phyloP scores from a whole-genome alignment of 345 rosid genomes.

The Rhodamnia rubescens region DNA sequence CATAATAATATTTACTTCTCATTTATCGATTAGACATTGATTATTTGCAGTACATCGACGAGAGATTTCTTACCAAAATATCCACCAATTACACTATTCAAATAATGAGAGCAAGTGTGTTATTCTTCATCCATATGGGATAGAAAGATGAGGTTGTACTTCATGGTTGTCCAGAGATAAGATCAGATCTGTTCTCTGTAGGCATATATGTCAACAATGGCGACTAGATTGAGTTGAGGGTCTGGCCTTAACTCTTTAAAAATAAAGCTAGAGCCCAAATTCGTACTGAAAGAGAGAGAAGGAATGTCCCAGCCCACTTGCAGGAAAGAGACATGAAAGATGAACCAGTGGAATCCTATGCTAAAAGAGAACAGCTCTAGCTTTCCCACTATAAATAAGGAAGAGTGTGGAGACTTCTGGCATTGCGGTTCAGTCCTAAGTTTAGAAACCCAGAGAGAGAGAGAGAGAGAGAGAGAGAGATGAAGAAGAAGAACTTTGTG shows the following conservation, averaged over 20 bases:
- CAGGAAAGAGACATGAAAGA: background rate
- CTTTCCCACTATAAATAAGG: background rate
- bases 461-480: background rate
- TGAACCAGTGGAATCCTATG: background rate
- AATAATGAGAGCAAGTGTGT: too few species aligned
- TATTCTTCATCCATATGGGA: too few species aligned
- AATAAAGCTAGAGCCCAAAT: background rate
- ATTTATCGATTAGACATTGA: too few species aligned
- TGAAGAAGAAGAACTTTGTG: background rate
- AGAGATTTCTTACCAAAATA: background rate
- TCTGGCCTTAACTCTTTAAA: background rate
- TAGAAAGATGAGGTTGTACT: too few species aligned
- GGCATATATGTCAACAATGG: background rate
- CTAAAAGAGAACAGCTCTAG: background rate
- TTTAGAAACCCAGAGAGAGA: background rate
- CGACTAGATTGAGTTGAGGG: background rate
- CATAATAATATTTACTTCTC: background rate
- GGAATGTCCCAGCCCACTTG: background rate
- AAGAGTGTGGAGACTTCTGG: background rate
- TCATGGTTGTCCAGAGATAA: background rate
- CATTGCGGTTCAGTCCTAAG: background rate
- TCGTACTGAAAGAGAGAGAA: background rate
- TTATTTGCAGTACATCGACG: accelerated
- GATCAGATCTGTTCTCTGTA: background rate
- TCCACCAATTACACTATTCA: too few species aligned